These are phyloP conservation scores for Farysia itapuensis DNA, from an alignment of 1,284 basidiomycete genomes.

Conservation along the genomic window DNA sequence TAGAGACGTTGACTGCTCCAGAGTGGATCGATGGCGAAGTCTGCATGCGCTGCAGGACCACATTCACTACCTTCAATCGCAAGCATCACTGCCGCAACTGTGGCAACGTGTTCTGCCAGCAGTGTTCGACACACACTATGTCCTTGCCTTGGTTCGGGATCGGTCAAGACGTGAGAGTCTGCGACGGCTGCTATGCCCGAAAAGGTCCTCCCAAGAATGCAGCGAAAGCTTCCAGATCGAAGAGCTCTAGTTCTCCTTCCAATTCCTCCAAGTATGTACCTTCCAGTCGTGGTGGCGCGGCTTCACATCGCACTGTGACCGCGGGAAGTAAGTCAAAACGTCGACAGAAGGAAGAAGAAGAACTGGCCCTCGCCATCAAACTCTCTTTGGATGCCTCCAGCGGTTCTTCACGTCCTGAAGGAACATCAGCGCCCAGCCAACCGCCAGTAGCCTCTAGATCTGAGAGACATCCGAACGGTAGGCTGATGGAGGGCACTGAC, in stretches of 20 bases:
- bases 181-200: slow-evolving; percentile 72
- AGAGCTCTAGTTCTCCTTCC: slow-evolving; percentile 22
- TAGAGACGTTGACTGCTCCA: slow-evolving; percentile 66
- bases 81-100: slow-evolving; percentile 99
- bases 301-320: slow-evolving; percentile 57
- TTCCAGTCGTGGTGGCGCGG: slow-evolving; percentile 40
- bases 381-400: slow-evolving; percentile 69
- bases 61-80: slow-evolving; percentile 92
- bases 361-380: slow-evolving; percentile 89
- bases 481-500: slow-evolving; percentile 60
- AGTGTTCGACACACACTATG: slow-evolving; percentile 83
- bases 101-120: slow-evolving; percentile 92
- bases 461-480: slow-evolving; percentile 51
- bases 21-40: slow-evolving; percentile 96
- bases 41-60: slow-evolving; percentile 86
- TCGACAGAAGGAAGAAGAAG: slow-evolving; percentile 71
- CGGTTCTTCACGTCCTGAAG: slow-evolving; percentile 67
- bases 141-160: slow-evolving; percentile 92
- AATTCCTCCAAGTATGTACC: slow-evolving; percentile 18
- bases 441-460: slow-evolving; percentile 63
- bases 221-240: slow-evolving; percentile 34
- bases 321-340: slow-evolving; percentile 37
- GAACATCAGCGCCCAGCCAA: slow-evolving; percentile 55
- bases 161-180: slow-evolving; percentile 87
- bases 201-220: slow-evolving; percentile 45